These are phyloP conservation scores for Dictyostelium firmibasis DNA, from an alignment of 78 protist genomes.

Conservation along the genomic window DNA sequence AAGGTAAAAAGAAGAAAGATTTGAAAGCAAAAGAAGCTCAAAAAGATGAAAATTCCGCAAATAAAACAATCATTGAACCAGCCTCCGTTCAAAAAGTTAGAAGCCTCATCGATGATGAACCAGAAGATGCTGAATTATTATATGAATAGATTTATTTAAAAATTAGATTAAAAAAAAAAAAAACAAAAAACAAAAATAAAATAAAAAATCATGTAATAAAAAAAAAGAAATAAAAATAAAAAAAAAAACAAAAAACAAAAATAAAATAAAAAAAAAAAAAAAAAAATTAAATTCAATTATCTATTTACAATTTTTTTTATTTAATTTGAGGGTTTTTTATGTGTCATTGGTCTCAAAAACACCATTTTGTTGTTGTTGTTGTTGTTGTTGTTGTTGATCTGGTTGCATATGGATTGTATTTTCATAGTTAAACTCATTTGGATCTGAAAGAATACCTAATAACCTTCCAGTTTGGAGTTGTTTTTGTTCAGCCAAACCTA, in stretches of 20 bases:
- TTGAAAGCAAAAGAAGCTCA: conserved; percentile 52
- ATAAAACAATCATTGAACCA: not conserved
- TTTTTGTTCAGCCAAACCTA: conserved; percentile 39
- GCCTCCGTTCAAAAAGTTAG: not conserved
- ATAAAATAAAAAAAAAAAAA: too few relatives aligned
- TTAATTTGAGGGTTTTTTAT: not conserved
- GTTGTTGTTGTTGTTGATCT: not conserved
- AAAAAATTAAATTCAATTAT: too few relatives aligned
- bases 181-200: not conserved
- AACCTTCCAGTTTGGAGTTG: conserved; percentile 6
- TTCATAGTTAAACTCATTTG: not conserved
- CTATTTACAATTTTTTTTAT: not conserved
- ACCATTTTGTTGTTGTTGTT: not conserved
- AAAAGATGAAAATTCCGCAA: conserved; percentile 8
- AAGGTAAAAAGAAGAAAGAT: conserved; percentile 80
- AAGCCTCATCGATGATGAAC: not conserved
- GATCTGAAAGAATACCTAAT: not conserved
- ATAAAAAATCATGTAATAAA: not conserved
- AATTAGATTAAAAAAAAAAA: not conserved
- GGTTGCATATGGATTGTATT: not conserved
- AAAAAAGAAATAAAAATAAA: not conserved
- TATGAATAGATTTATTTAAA: not conserved
- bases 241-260: not conserved
- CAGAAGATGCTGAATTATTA: not conserved
- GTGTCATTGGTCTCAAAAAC: not conserved